Percentiles rank a stretch among this genome's conserved stretches.
Conservation (phyloP, 805 yeast genomes). For the Saccharomycopsis lassenensis region DNA sequence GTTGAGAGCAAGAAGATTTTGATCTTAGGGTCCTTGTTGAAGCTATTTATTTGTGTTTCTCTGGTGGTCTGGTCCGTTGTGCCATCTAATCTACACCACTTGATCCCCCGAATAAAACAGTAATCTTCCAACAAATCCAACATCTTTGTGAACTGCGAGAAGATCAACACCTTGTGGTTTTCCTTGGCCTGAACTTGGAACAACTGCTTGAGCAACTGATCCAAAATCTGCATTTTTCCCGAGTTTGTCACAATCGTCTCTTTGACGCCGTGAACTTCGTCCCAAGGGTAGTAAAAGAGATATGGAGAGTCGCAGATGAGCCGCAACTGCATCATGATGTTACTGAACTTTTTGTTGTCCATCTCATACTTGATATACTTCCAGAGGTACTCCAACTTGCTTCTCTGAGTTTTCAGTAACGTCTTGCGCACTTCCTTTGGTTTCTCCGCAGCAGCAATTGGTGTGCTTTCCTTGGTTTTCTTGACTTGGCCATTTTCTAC, state of each 20-base stretch:
- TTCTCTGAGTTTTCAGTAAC: too few relatives aligned
- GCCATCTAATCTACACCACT: conserved; percentile 66
- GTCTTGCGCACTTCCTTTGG: too few relatives aligned
- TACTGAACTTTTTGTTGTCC: conserved; percentile 44
- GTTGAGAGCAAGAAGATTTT: conserved; percentile 71
- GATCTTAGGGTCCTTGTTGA: conserved; percentile 28
- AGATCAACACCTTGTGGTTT: conserved; percentile 66
- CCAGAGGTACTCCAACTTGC: too few relatives aligned
- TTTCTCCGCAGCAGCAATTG: too few relatives aligned
- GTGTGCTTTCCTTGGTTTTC: neutral
- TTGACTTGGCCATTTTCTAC: neutral
- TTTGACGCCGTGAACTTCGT: conserved; percentile 32
- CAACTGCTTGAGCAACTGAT: conserved; percentile 52
- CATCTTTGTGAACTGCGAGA: conserved; percentile 78
- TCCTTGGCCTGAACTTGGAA: conserved; percentile 35
- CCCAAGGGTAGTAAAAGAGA: conserved; percentile 72
- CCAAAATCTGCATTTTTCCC: conserved; percentile 41
- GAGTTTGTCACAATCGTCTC: conserved; percentile 42
- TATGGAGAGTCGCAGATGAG: conserved; percentile 81
- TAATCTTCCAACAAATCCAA: conserved; percentile 76
- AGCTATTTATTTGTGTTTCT: conserved; percentile 47
- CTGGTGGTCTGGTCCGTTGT: conserved; percentile 54
- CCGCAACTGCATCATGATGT: conserved; percentile 74
- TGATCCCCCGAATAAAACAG: conserved; percentile 38
- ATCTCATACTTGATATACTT: conserved; percentile 31